Evolutionary conservation across 495 filamentous ascomycete genomes (phyloP).

Genomic region (Letharia columbiana): DNA sequence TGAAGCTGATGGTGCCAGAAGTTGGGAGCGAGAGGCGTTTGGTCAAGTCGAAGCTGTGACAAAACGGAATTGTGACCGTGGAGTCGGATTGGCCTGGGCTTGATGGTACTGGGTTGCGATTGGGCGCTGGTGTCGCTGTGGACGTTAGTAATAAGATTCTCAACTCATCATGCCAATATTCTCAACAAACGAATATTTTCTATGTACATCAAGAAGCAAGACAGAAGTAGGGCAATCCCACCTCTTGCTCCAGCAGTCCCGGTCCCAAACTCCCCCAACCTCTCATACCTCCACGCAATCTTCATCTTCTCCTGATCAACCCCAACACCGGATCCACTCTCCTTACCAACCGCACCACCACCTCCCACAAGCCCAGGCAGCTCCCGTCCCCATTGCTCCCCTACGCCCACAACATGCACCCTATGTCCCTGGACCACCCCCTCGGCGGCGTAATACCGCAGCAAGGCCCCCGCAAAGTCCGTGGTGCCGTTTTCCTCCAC

Average conservation of each 20-base stretch:
- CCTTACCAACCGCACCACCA: conserved; percentile 30
- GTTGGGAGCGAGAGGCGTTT: conserved; percentile 61
- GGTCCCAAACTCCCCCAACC: conserved; percentile 57
- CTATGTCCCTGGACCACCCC: conserved; percentile 86
- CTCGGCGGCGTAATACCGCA: conserved; percentile 88
- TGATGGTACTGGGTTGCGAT: conserved; percentile 12
- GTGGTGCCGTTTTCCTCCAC: conserved; percentile 93
- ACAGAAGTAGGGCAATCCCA: conserved; percentile 27
- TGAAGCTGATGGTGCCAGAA: conserved; percentile 46
- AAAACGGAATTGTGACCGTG: conserved; percentile 48
- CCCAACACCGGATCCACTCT: conserved; percentile 34
- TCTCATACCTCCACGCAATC: conserved; percentile 96
- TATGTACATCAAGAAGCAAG: conserved; percentile 17
- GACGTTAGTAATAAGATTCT: conserved; percentile 13
- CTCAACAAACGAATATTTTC: background rate
- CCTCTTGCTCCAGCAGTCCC: conserved; percentile 47
- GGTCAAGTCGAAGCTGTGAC: conserved; percentile 82
- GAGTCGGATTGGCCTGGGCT: conserved; percentile 1
- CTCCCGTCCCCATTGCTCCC: conserved; percentile 70
- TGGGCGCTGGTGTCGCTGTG: conserved; percentile 23
- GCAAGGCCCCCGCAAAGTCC: conserved; percentile 77
- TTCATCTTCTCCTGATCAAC: conserved; percentile 62
- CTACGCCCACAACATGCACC: conserved; percentile 74
- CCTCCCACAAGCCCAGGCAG: conserved; percentile 63
- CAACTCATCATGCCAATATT: background rate